Percentiles rank a stretch among this genome's conserved stretches.
Evolutionary conservation across 345 rosid genomes (phyloP).

Genomic region (Eucalyptus viminalis): DNA sequence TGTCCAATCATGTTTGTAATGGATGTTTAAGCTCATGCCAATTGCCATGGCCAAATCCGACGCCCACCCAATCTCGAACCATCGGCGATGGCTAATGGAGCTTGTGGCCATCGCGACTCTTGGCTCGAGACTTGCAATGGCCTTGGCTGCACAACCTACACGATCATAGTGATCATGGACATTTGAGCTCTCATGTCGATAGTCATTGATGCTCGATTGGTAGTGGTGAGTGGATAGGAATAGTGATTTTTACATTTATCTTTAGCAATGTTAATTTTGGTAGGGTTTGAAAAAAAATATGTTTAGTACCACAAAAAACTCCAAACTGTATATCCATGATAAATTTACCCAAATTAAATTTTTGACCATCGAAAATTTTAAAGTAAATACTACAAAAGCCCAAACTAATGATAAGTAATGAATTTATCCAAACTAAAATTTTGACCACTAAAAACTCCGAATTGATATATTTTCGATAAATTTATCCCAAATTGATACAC

Average conservation of each 20-base stretch:
- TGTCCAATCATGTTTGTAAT: neutral
- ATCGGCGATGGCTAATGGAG: neutral
- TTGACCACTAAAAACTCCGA: accelerated
- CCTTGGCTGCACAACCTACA: neutral
- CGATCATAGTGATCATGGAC: neutral
- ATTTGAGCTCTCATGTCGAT: neutral
- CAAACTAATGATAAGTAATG: no score
- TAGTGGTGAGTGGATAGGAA: neutral
- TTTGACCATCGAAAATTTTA: no score
- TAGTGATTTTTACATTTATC: neutral
- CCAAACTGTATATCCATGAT: accelerated
- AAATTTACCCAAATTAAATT: accelerated
- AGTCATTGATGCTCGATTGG: neutral
- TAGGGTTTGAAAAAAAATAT: neutral
- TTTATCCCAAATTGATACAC: accelerated
- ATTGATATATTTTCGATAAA: accelerated
- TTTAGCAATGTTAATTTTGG: neutral
- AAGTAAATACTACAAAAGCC: no score
- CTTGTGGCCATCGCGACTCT: neutral
- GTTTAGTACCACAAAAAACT: no score
- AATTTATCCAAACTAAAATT: no score
- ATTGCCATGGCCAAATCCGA: neutral
- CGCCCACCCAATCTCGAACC: neutral
- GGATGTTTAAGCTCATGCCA: neutral
- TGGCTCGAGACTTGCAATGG: neutral